Conservation (phyloP, 2,329 filamentous ascomycete genomes). For the Venturia aucupariae region DNA sequence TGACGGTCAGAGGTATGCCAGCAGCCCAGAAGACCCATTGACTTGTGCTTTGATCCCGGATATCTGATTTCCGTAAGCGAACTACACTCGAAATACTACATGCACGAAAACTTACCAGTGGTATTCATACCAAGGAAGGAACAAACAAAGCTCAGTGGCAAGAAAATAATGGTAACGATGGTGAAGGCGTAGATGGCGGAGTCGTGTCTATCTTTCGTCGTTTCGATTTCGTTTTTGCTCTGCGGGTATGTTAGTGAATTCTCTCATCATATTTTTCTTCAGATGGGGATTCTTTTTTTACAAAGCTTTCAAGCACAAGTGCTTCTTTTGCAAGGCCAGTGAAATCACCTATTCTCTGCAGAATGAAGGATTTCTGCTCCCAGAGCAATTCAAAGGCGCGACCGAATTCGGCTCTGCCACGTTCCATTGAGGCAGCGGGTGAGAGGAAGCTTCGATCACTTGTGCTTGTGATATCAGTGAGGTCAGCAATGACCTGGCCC, state of each 20-base stretch:
- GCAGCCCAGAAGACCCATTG: constrained; percentile 13
- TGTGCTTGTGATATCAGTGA: constrained; percentile 2
- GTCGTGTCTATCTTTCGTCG: constrained; percentile 9
- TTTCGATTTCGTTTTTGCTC: constrained; percentile 3
- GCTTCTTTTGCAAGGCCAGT: constrained; percentile 1
- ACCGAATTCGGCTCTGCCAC: neutral
- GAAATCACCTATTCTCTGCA: neutral
- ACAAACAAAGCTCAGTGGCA: constrained; percentile 7
- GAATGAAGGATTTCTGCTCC: neutral
- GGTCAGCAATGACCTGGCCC: constrained; percentile 3
- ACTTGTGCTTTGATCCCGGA: neutral
- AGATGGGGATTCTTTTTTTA: too few species aligned
- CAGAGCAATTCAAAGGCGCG: neutral
- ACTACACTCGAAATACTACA: neutral
- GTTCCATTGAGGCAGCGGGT: neutral
- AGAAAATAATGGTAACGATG: constrained; percentile 8
- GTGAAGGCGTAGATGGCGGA: constrained; percentile 14
- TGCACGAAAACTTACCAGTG: neutral
- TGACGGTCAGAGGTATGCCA: neutral
- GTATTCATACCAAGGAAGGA: constrained; percentile 12
- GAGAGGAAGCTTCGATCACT: neutral
- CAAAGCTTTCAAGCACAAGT: neutral
- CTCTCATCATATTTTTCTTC: neutral
- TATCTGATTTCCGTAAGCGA: neutral
- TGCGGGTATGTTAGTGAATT: neutral